Evolutionary conservation across 2,329 filamentous ascomycete genomes (phyloP).

Genomic region (Cercospora sp.): DNA sequence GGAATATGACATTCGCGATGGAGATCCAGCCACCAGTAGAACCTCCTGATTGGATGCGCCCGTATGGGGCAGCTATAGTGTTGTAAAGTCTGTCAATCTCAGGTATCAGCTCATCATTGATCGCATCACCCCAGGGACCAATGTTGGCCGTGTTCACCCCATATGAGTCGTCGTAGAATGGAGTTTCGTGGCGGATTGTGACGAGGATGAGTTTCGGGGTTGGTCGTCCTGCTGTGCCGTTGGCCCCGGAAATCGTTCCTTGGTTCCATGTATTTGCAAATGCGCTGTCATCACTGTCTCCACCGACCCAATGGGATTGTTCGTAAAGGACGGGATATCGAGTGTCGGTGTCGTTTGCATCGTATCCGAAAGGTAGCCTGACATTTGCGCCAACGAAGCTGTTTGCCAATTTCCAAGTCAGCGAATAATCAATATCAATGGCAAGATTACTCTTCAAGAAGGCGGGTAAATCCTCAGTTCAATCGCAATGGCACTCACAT

Average conservation of each 20-base stretch:
- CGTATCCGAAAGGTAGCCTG: conserved; percentile 40
- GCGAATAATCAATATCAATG: background rate
- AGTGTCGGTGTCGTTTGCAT: conserved; percentile 34
- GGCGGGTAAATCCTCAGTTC: background rate
- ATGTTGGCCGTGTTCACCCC: conserved; percentile 44
- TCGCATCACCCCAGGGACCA: conserved; percentile 43
- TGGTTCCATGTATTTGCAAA: conserved; percentile 38
- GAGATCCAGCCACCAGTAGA: conserved; percentile 43
- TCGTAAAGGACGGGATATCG: conserved; percentile 42
- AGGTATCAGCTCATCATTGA: conserved; percentile 45
- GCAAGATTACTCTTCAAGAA: background rate
- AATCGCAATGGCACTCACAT: background rate
- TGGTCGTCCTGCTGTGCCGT: conserved; percentile 26
- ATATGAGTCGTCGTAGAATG: conserved; percentile 45
- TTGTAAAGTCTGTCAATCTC: conserved; percentile 39
- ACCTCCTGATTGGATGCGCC: conserved; percentile 42
- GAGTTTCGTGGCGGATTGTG: conserved; percentile 42
- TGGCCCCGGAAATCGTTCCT: conserved; percentile 36
- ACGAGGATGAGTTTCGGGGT: conserved; percentile 41
- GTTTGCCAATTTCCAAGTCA: background rate
- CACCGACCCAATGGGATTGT: conserved; percentile 39
- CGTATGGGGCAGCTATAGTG: conserved; percentile 41
- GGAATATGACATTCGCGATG: conserved; percentile 40
- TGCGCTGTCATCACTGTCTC: conserved; percentile 3
- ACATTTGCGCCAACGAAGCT: conserved; percentile 42